Evolutionary conservation across 305 asterid genomes (phyloP).

Genomic region (Lippia alba): DNA sequence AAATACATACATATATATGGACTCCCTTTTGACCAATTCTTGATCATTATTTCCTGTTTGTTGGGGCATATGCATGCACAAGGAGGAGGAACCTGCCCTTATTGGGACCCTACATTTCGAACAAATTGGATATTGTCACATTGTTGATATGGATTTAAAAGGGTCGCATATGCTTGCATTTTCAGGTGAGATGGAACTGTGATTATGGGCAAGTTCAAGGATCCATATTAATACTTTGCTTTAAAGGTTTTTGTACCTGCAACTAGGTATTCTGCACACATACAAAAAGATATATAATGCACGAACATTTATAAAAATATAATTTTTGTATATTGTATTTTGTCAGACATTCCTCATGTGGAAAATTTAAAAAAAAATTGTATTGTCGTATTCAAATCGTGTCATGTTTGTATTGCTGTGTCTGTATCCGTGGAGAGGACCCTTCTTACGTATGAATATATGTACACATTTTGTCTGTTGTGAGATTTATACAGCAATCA

Average conservation of each 20-base stretch:
- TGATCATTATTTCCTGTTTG: too few relatives aligned
- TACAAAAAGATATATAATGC: too few relatives aligned
- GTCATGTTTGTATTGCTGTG: too few relatives aligned
- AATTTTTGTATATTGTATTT: too few relatives aligned
- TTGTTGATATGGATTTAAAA: constrained; percentile 29
- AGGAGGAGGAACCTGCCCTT: constrained; percentile 30
- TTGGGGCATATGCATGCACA: constrained; percentile 69
- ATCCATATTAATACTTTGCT: constrained; percentile 40
- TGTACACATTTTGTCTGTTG: too few relatives aligned
- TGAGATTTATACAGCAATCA: too few relatives aligned
- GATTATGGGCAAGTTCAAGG: constrained; percentile 55
- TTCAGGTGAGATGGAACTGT: constrained; percentile 48
- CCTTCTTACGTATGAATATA: too few relatives aligned
- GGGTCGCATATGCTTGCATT: constrained; percentile 33
- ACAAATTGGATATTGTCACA: constrained; percentile 37
- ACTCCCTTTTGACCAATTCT: constrained; percentile 56
- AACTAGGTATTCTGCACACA: constrained; percentile 43
- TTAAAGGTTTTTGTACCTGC: constrained; percentile 40
- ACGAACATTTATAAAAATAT: too few relatives aligned
- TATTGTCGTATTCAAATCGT: too few relatives aligned
- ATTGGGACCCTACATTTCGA: constrained; percentile 44
- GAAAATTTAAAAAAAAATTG: too few relatives aligned
- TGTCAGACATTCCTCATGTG: too few relatives aligned
- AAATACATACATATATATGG: constrained; percentile 32
- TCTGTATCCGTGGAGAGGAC: too few relatives aligned